A percentile compares a stretch with the other conserved stretches of the same genome.
Conservation (phyloP, 208 protist species). For the Strigomonas oncopelti region DNA sequence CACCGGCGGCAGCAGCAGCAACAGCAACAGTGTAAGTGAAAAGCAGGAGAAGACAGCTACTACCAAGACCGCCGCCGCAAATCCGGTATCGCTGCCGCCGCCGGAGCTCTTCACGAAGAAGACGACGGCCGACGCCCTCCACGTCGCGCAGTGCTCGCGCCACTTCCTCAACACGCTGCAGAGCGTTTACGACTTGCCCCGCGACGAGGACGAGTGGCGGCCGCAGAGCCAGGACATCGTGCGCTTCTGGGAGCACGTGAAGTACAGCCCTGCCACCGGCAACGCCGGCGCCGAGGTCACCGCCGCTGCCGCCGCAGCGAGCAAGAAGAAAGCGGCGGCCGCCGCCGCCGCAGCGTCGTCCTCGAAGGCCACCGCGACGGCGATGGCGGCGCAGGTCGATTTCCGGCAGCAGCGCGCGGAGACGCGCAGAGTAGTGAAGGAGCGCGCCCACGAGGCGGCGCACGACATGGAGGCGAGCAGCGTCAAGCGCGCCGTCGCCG, state of each 20-base stretch:
- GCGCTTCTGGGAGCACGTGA: not conserved
- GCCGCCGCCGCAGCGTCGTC: not conserved
- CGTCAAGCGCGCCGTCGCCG: conserved; percentile 10
- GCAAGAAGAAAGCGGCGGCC: not conserved
- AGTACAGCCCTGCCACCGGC: too few species aligned
- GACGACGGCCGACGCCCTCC: conserved; percentile 6
- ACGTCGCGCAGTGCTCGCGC: not conserved
- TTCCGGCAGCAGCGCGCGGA: conserved; percentile 18
- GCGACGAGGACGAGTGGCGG: not conserved
- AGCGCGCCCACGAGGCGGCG: not conserved
- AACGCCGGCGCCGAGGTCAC: not conserved
- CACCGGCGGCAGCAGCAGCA: not conserved
- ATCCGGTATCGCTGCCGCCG: too few species aligned
- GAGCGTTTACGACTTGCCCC: not conserved
- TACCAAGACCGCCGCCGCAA: too few species aligned
- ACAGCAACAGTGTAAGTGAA: too few species aligned
- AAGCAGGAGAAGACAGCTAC: too few species aligned
- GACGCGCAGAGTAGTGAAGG: not conserved
- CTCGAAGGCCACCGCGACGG: not conserved
- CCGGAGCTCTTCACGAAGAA: conserved; percentile 4
- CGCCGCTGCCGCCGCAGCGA: not conserved
- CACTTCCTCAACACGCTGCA: not conserved
- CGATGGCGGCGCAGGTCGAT: not conserved
- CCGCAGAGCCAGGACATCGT: not conserved
- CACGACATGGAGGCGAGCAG: not conserved